Base-by-base conservation (phyloP, 768 basidiomycete species). In the Gyrodon lividus region DNA sequence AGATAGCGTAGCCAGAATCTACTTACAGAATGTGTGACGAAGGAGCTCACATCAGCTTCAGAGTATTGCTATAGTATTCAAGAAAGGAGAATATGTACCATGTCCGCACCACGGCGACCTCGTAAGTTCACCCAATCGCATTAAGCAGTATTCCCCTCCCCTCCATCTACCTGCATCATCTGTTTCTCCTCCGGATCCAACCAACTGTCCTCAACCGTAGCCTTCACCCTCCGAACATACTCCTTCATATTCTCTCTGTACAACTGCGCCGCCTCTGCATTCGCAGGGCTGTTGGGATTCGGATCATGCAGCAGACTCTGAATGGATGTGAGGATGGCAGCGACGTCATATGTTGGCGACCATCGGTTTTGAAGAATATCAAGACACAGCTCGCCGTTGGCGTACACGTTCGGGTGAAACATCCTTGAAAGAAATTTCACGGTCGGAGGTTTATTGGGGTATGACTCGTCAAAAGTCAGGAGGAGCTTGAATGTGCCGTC, bases 331-430 rank as follows among this genome's bases (percentile, higher is more conserved):
- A 99, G 77, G 72, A 98, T 98, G 24, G 97, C 97, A 17, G 95
- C 93, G 48, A 99, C 97, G 65, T 99, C 97, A 71, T 99, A 99
- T 1, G 97, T 98, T 6, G 97, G 97, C 22, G 89, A 92, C 97
- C 97, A 99, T 20, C 97, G 80, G 67, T 99, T 99, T 75, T 99
- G 97, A 31, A 99, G 80, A 64, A 98, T 99, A 70, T 98, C 97
- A 45, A 99, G 79, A 67, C 97, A 99, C 45, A 99, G 87, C 68
- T 98, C 96, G 55, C 97, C 97, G 61, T 97, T 98, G 40, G 90
- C 89, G 71, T 98, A 99, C 9, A 99, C 95, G 73, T 98, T 99
- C 0, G 97, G 97, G 68, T 99, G 96, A 74, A 99, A 98, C 96
- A 98, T 98, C 57, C 88, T 78, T 33, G 91, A 94, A 28, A 98